Evolutionary conservation across 495 filamentous ascomycete species (phyloP).

Genomic region (Aspergillus coremiiformis): DNA sequence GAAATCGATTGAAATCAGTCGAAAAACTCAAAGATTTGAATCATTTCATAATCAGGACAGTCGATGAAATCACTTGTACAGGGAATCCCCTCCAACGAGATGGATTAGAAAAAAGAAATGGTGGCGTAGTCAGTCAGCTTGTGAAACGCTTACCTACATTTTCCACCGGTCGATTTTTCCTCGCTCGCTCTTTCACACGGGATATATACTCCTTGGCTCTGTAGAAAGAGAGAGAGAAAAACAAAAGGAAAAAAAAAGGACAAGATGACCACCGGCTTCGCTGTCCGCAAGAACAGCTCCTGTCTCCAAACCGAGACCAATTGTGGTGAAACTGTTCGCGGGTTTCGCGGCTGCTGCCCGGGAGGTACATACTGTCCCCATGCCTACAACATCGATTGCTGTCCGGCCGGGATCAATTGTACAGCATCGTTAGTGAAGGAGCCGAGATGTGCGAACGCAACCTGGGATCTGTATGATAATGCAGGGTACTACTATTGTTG

Average conservation of each 20-base stretch:
- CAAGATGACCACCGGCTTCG: background rate
- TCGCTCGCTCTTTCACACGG: background rate
- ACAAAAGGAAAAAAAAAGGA: background rate
- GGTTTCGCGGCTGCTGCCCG: conserved; percentile 5
- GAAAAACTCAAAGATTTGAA: too few relatives aligned
- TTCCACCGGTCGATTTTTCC: too few relatives aligned
- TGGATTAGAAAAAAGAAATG: too few relatives aligned
- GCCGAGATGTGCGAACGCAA: conserved; percentile 3
- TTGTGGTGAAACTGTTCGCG: conserved; percentile 1
- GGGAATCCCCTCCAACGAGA: too few relatives aligned
- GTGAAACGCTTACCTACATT: too few relatives aligned
- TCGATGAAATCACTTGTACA: too few relatives aligned
- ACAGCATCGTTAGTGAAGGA: background rate
- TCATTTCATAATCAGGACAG: too few relatives aligned
- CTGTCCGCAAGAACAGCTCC: conserved; percentile 6
- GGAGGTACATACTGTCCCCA: conserved; percentile 1
- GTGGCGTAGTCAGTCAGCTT: too few relatives aligned
- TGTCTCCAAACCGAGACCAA: conserved; percentile 1
- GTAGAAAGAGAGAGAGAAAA: background rate
- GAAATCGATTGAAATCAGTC: too few relatives aligned
- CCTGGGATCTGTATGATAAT: conserved; percentile 11
- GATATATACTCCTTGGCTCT: too few relatives aligned
- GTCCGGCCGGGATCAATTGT: background rate
- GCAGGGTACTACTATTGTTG: conserved; percentile 6
- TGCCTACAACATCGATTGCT: conserved; percentile 7